Evolutionary conservation across 1,139 yeast genomes (phyloP), one percentile per base, ranked within the genome.

Genomic region (Saccharomyces pastorianus): DNA sequence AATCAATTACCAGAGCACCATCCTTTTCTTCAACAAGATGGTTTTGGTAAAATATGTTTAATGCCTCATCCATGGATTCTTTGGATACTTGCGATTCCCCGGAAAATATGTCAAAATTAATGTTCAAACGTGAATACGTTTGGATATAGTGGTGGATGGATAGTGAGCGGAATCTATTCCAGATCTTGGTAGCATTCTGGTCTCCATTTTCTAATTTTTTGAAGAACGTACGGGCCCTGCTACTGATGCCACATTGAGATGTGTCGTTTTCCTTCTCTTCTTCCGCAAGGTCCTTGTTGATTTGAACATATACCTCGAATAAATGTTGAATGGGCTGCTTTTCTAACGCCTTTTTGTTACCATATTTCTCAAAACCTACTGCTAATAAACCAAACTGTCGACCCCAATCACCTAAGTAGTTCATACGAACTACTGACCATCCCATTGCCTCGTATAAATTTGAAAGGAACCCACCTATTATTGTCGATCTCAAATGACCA

Each of bases 321-420:
- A 95, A 80, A 72, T 95, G 99, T 73, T 90, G 85, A 68, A 95
- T 91, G 56, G 99, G 98, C 70, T 95, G 95, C 53, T 70, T 68
- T 54, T 77, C 77, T 61, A 93, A 78, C 55, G 76, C 75, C 64
- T 84, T 88, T 68, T 87, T 96, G 58, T 79, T 74, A 52, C 99
- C 99, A 67, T 87, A 93, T 66, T 80, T 82, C 55, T 82, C 81
- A 71, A 86, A 93, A 51, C 98, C 99, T 60, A 95, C 85, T 29
- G 99, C 99, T 62, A 93, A 79, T 52, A 91, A 75, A 71, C 99
- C 99, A 68, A 93, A 93, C 76, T 93, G 99, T 74, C 93, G 93
- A 55, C 99, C 99, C 99, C 99, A 93, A 75, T 93, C 99, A 67
- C 99, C 99, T 62, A 93, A 79, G 73, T 95, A 93, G 75, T 93